Conservation (phyloP, 306 rosid genomes). For the Castanospermum australe region DNA sequence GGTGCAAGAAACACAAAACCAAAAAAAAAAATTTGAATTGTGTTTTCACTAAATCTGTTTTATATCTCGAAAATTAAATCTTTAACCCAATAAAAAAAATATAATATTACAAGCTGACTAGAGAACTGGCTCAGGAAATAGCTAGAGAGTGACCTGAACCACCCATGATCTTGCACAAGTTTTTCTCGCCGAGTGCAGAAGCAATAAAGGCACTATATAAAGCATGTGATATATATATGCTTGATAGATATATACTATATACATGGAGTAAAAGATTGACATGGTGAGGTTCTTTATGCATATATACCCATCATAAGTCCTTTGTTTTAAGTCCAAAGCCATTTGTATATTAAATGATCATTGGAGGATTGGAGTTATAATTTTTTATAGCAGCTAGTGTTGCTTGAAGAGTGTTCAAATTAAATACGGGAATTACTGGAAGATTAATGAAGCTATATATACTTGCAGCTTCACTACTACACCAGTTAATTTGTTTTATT, state of each 20-base stretch:
- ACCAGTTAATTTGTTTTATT: no score
- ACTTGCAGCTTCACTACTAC: neutral
- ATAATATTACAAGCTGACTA: no score
- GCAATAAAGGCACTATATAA: neutral
- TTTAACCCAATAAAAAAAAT: no score
- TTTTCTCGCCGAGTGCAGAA: neutral
- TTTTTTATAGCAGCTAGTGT: neutral
- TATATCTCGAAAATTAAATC: no score
- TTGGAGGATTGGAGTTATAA: neutral
- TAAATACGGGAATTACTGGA: neutral
- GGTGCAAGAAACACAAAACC: no score
- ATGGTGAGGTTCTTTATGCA: neutral
- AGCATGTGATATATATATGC: neutral
- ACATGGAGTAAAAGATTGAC: neutral
- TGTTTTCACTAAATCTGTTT: no score
- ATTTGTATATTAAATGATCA: neutral
- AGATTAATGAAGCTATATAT: neutral
- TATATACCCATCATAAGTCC: neutral
- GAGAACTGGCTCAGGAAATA: constrained; percentile 78
- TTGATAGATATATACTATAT: neutral
- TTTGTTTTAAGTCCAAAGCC: neutral
- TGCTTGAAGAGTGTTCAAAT: neutral
- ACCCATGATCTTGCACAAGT: constrained; percentile 16
- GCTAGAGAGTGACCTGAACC: constrained; percentile 51
- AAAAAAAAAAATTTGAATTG: no score